Percentiles rank a stretch among this genome's conserved stretches.
Conservation (phyloP, 2,329 filamentous ascomycete species). For the Venturia carpophila region DNA sequence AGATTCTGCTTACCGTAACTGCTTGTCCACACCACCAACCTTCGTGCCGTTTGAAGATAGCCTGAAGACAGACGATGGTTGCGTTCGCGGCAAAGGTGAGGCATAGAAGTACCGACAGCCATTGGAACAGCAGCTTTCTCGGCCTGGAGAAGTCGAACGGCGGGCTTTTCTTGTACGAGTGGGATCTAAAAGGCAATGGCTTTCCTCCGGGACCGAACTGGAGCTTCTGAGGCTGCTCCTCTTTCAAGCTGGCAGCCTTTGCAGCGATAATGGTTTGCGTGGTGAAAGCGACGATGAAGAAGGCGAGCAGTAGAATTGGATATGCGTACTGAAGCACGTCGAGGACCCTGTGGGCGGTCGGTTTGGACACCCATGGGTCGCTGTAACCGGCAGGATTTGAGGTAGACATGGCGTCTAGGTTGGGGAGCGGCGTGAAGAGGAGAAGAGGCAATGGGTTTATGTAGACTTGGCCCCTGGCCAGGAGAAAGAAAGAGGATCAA, state of each 20-base stretch:
- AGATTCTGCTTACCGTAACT: constrained; percentile 54
- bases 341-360: constrained; percentile 28
- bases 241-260: constrained; percentile 34
- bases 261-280: constrained; percentile 51
- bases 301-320: constrained; percentile 54
- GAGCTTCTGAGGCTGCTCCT: constrained; percentile 31
- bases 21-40: constrained; percentile 79
- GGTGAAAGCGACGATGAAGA: constrained; percentile 58
- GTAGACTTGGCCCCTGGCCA: background rate
- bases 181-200: constrained; percentile 52
- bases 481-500: background rate
- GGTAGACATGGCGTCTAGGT: constrained; percentile 8
- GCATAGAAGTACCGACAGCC: constrained; percentile 62
- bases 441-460: constrained; percentile 2
- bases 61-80: constrained; percentile 64
- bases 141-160: constrained; percentile 53
- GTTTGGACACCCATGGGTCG: constrained; percentile 12
- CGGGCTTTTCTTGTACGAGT: constrained; percentile 33
- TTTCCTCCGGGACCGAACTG: constrained; percentile 80
- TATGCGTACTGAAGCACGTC: constrained; percentile 49
- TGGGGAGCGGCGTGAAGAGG: background rate
- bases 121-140: constrained; percentile 66
- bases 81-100: constrained; percentile 70
- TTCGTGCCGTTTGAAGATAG: constrained; percentile 55
- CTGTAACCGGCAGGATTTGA: background rate